phyloP scores from a whole-genome alignment of 2,329 filamentous ascomycete species.

The Pseudocercospora cruenta region DNA sequence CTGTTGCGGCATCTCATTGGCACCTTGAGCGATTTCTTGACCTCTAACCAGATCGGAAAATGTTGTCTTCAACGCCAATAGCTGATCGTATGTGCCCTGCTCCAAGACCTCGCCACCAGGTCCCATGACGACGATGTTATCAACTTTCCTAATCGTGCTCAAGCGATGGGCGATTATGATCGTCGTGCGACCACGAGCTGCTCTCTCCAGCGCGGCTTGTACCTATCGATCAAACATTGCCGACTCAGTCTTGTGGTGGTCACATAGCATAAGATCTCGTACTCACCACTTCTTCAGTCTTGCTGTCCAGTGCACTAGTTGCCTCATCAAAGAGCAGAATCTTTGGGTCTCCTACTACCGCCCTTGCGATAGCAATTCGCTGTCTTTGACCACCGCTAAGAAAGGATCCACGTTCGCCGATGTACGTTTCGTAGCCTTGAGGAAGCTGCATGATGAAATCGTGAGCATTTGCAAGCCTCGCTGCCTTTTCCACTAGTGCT shows the following conservation, averaged over 20 bases:
- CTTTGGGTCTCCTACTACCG: slow-evolving; percentile 55
- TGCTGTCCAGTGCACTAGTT: slow-evolving; percentile 64
- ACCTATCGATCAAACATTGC: not conserved
- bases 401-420: slow-evolving; percentile 50
- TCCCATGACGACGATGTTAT: slow-evolving; percentile 48
- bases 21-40: slow-evolving; percentile 11
- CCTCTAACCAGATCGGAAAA: slow-evolving; percentile 15
- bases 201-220: slow-evolving; percentile 28
- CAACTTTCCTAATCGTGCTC: slow-evolving; percentile 46
- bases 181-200: slow-evolving; percentile 42
- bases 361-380: slow-evolving; percentile 58
- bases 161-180: slow-evolving; percentile 50
- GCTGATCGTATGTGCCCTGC: slow-evolving; percentile 40
- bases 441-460: slow-evolving; percentile 58
- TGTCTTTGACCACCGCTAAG: slow-evolving; percentile 61
- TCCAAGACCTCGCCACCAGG: slow-evolving; percentile 43
- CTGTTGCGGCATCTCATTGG: not conserved
- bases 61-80: not conserved
- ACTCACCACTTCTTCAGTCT: slow-evolving; percentile 64
- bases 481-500: slow-evolving; percentile 46
- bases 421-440: slow-evolving; percentile 52
- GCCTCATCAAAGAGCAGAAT: slow-evolving; percentile 63
- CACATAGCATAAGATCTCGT: not conserved
- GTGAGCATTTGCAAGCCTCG: slow-evolving; percentile 55
- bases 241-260: not conserved